Conservation (phyloP, 2,329 filamentous ascomycete genomes). For the Trichoderma hamatum region DNA sequence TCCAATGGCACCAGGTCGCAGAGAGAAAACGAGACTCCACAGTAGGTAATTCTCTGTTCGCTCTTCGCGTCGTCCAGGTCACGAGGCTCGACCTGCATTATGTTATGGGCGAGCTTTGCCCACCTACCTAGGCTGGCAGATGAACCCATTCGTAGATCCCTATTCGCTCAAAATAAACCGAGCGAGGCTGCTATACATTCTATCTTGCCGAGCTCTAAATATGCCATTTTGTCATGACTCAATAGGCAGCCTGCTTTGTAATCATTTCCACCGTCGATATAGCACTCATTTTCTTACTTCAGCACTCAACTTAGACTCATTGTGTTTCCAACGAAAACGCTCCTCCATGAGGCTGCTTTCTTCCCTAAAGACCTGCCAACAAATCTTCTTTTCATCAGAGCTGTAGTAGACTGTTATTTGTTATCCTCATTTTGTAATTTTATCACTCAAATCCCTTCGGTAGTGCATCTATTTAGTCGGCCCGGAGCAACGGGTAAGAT, state of each 20-base stretch:
- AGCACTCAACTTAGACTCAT: background rate
- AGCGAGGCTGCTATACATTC: background rate
- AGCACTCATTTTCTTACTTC: background rate
- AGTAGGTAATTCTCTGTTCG: background rate
- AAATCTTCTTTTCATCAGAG: background rate
- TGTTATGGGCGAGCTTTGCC: background rate
- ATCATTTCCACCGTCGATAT: background rate
- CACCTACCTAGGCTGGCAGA: background rate
- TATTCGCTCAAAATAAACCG: background rate
- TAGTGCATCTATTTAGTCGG: background rate
- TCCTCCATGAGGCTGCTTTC: background rate
- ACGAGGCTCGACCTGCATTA: background rate
- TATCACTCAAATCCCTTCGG: background rate
- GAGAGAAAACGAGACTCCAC: background rate
- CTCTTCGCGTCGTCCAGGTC: background rate
- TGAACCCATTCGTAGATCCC: background rate
- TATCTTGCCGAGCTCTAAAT: background rate
- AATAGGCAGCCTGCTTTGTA: conserved; percentile 14
- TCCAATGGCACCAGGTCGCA: background rate
- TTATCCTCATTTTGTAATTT: background rate
- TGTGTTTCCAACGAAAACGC: background rate
- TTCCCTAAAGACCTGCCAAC: background rate
- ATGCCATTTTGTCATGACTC: conserved; percentile 4
- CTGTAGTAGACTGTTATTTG: background rate
- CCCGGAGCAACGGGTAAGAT: background rate